A percentile compares a stretch with the other conserved stretches of the same genome.
phyloP scores from a whole-genome alignment of 495 filamentous ascomycete genomes.

The Endocarpon pusillum region DNA sequence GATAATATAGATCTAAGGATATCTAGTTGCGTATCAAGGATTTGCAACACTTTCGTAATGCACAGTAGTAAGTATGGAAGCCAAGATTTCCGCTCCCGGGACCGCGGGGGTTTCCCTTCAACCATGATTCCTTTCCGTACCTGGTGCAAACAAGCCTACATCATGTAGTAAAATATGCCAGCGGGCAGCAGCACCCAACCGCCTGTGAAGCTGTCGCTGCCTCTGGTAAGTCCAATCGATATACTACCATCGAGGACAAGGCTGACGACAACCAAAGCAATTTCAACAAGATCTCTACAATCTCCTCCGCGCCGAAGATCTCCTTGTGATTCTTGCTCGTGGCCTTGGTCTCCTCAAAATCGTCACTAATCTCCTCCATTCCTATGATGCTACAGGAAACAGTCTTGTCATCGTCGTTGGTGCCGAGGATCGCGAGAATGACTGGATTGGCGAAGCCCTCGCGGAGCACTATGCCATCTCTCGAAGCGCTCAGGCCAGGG shows the following conservation, averaged over 20 bases:
- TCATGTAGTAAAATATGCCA: no score
- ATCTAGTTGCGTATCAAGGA: no score
- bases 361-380: conserved; percentile 85
- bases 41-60: no score
- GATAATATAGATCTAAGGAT: no score
- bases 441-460: conserved; percentile 76
- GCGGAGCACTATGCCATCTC: conserved; percentile 88
- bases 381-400: conserved; percentile 88
- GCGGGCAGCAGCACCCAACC: no score
- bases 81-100: no score
- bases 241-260: conserved; percentile 23
- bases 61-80: no score
- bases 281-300: conserved; percentile 87
- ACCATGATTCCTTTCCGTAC: no score
- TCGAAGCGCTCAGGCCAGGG: conserved; percentile 56
- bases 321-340: conserved; percentile 76
- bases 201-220: conserved; percentile 83
- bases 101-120: no score
- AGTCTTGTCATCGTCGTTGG: conserved; percentile 79
- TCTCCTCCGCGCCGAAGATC: conserved; percentile 79
- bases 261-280: conserved; percentile 35
- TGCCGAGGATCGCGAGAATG: conserved; percentile 84
- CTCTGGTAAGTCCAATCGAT: conserved; percentile 41
- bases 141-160: no score
- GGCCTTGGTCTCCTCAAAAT: conserved; percentile 82